Evolutionary conservation across 2,329 filamentous ascomycete genomes (phyloP), one percentile per base, ranked within the genome.

Genomic region (Claviceps paspali): DNA sequence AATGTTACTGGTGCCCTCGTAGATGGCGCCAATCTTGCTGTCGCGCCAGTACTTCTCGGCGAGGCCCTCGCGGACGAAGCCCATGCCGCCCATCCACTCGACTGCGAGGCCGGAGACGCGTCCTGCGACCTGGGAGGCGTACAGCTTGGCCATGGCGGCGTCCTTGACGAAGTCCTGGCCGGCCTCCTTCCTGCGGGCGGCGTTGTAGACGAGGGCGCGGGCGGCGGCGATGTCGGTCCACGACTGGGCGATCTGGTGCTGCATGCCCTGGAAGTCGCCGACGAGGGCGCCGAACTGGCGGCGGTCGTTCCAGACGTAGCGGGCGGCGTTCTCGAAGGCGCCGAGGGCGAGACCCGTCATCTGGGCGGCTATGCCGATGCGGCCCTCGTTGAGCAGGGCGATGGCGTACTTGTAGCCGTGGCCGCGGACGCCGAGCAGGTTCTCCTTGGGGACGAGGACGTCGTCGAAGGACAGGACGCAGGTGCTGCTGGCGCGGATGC

Each of bases 51-150:
- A 95, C 75, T 98, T 98, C 75, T 98, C 91, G 1, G 91, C 91
- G 41, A 94, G 76, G 0, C 91, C 91, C 60, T 98, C 91, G 31
- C 91, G 70, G 12, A 98, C 91, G 51, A 98, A 98, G 32, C 91
- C 91, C 91, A 98, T 96, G 43, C 91, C 91, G 33, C 91, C 91
- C 88, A 96, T 96, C 91, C 91, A 98, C 64, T 98, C 91, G 21
- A 98, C 76, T 0, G 88, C 91, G 34, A 82, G 71, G 6, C 87
- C 78, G 38, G 80, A 82, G 15, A 98, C 88, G 38, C 76, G 77
- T 15, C 83, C 82, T 0, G 91, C 91, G 23, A 98, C 85, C 63
- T 98, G 91, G 4, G 83, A 91, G 2, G 91, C 77, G 57, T 82
- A 94, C 38, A 98, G 70, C 69, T 98, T 98, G 38, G 91, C 91